phyloP scores from a whole-genome alignment of 805 yeast species.

The Ogataea nakhonphanomensis region DNA sequence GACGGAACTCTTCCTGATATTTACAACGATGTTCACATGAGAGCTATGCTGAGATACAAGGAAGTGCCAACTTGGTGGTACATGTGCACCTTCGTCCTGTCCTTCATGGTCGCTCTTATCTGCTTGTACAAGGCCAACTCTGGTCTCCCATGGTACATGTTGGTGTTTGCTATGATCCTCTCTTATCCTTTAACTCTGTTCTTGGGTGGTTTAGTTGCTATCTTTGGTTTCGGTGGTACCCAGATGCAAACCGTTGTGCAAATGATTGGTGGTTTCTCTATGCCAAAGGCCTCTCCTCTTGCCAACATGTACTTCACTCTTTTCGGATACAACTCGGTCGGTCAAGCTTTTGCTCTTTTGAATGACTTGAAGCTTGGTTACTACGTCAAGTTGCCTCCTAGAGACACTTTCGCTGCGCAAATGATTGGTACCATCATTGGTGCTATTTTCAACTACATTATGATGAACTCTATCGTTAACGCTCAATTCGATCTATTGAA shows the following conservation, averaged over 20 bases:
- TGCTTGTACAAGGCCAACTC: constrained; percentile 25
- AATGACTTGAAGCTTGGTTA: constrained; percentile 42
- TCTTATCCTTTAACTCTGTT: constrained; percentile 16
- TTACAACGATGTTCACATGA: constrained; percentile 35
- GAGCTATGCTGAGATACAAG: constrained; percentile 35
- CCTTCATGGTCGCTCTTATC: constrained; percentile 35
- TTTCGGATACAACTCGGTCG: constrained; percentile 38
- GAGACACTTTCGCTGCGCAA: constrained; percentile 40
- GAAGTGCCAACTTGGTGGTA: constrained; percentile 39
- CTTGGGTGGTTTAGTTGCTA: constrained; percentile 25
- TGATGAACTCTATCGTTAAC: constrained; percentile 33
- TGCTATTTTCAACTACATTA: constrained; percentile 25
- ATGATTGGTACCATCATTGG: constrained; percentile 36
- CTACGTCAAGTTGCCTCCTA: constrained; percentile 43
- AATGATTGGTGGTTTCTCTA: constrained; percentile 39
- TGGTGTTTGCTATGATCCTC: constrained; percentile 17
- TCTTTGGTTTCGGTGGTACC: constrained; percentile 27
- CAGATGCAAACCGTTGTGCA: constrained; percentile 28
- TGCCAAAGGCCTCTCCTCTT: constrained; percentile 31
- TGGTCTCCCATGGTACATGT: constrained; percentile 32
- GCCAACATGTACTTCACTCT: constrained; percentile 43
- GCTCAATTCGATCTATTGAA: constrained; percentile 27
- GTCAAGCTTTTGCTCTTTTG: constrained; percentile 40
- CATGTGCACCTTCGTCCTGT: constrained; percentile 24
- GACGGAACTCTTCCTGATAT: constrained; percentile 23